Base-by-base conservation (phyloP, 331 rosid species). In the Malus hybrid region DNA sequence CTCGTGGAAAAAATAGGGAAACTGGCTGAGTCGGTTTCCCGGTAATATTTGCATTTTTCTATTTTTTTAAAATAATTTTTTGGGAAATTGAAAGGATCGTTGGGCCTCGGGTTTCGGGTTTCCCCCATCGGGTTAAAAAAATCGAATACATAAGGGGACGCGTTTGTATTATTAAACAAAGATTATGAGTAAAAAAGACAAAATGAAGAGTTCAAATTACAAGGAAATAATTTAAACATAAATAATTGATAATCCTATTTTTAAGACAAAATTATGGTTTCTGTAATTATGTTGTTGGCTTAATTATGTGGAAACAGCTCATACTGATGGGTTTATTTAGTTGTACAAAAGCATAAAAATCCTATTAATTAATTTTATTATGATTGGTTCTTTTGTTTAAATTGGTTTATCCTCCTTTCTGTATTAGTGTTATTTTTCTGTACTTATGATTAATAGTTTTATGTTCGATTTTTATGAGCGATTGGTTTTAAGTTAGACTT, bases 21-120 rank as follows among this genome's bases (percentile, higher is more conserved):
- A 86, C 91, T 92, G 80, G 97, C 97, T n/a, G 89, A 90, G 69
- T 94, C 97, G 33, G 97, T 94, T 72, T 87, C 91, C 83, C 87
- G 87, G 91, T 86, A 84, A 65, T n/a, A 1, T 36, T 9, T 19
- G 4, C 7, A 24, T 24, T 31, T 42, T 42, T 28, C 31, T 48
- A 65, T 13, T 56, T 32, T 22, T 42, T 42, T 0, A 0, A 36
- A 10, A 42, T 42, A 10, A 10, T 42, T 42, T 24, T 32, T 46
- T 61, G 78, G 54, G 12, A 33, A 80, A 31, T 27, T 24, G 27
- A 29, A 73, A 69, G 73, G 24, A 4, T 42, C 59, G 20, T 52
- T 2, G 28, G 74, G 55, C 67, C 67, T 81, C 78, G 85, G 18
- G 65, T 79, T 81, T 81, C 74, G 85, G 20, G 61, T 81, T 81